These are phyloP conservation scores for Leucoagaricus sp. DNA, from an alignment of 1,284 basidiomycete genomes.

Conservation along the genomic window DNA sequence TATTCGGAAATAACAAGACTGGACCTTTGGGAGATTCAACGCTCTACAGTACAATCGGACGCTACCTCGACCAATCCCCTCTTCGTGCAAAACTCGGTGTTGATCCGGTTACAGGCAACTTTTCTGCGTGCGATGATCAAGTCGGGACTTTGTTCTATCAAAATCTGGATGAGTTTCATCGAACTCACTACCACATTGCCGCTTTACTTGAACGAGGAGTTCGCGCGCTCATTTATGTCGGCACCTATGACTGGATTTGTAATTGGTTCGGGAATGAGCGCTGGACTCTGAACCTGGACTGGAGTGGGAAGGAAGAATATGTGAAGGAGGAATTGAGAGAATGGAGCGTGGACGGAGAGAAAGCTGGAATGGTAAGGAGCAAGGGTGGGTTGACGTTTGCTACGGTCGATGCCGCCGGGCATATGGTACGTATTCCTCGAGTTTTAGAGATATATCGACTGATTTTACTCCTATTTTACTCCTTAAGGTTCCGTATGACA, in stretches of 20 bases:
- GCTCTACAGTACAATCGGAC: neutral
- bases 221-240: constrained; percentile 71
- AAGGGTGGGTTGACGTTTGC: constrained; percentile 63
- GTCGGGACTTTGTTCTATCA: constrained; percentile 44
- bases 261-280: constrained; percentile 74
- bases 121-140: constrained; percentile 44
- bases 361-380: constrained; percentile 58
- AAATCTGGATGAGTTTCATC: constrained; percentile 42
- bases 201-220: constrained; percentile 75
- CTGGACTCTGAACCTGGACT: constrained; percentile 63
- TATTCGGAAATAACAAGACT: neutral
- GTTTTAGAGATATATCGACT: neutral
- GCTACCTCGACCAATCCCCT: neutral
- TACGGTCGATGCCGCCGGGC: constrained; percentile 59
- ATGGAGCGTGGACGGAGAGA: constrained; percentile 56
- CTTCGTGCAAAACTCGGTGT: constrained; percentile 58
- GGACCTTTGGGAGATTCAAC: neutral
- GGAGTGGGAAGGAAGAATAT: constrained; percentile 62
- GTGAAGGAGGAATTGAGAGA: constrained; percentile 44
- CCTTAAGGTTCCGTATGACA: constrained; percentile 59
- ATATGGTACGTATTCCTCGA: constrained; percentile 49
- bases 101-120: constrained; percentile 45
- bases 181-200: constrained; percentile 57
- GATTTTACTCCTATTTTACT: neutral
- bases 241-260: constrained; percentile 71